phyloP scores from a whole-genome alignment of 2,329 filamentous ascomycete species.

The Monosporascus sp. region DNA sequence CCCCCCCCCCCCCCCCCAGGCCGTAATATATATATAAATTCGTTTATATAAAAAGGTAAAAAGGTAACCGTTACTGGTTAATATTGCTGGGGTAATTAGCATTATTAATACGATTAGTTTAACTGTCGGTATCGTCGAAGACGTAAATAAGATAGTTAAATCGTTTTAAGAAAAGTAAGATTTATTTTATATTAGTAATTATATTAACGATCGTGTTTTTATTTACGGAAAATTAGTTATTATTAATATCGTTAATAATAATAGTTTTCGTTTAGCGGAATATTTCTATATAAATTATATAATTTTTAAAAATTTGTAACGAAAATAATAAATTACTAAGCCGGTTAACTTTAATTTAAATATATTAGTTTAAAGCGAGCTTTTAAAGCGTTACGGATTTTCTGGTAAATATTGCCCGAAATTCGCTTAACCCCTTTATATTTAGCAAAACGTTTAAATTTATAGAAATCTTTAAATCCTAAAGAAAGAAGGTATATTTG shows the following conservation, averaged over 20 bases:
- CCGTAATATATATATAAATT: no score
- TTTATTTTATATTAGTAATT: no score
- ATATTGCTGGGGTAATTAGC: no score
- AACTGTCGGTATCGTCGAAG: constrained; percentile 42
- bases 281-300: constrained; percentile 47
- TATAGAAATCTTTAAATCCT: constrained; percentile 8
- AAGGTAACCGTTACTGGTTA: neutral
- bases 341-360: constrained; percentile 1
- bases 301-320: constrained; percentile 47
- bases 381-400: constrained; percentile 49
- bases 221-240: neutral
- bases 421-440: constrained; percentile 76
- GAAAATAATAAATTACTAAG: constrained; percentile 2
- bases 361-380: constrained; percentile 43
- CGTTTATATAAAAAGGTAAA: no score
- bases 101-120: constrained; percentile 5
- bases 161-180: constrained; percentile 45
- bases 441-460: constrained; percentile 60
- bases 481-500: neutral
- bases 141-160: constrained; percentile 53
- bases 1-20: no score
- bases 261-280: constrained; percentile 57
- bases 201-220: constrained; percentile 2
- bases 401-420: constrained; percentile 58
- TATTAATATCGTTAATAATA: constrained; percentile 54